Percentiles rank a stretch among this genome's conserved stretches.
These are phyloP conservation scores for Pharnaceum exiguum DNA, from an alignment of 148 eudicot species.

Conservation along the genomic window DNA sequence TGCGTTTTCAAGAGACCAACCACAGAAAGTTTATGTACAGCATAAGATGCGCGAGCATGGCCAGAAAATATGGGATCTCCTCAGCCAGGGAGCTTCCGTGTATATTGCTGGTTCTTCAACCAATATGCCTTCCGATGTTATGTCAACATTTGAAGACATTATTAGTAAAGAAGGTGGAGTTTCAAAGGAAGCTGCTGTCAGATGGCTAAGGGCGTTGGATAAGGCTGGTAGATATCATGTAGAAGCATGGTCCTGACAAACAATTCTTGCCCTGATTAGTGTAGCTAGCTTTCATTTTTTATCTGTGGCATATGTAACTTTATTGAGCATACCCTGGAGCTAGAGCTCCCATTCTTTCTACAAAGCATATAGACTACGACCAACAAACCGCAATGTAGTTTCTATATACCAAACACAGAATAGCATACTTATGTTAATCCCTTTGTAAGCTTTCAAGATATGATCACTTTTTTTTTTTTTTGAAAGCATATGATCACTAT, in stretches of 20 bases:
- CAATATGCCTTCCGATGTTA: conserved; percentile 86
- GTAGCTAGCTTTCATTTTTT: not conserved
- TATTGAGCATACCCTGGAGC: too few relatives aligned
- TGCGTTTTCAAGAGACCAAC: conserved; percentile 84
- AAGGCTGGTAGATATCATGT: conserved; percentile 89
- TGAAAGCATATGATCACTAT: too few relatives aligned
- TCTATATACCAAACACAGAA: too few relatives aligned
- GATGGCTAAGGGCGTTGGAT: conserved; percentile 77
- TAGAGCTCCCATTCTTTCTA: too few relatives aligned
- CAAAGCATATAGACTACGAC: too few relatives aligned
- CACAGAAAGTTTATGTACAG: conserved; percentile 80
- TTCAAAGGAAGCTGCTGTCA: conserved; percentile 53
- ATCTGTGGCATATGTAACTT: not conserved
- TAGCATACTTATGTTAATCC: too few relatives aligned
- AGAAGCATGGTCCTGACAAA: conserved; percentile 84
- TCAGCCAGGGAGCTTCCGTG: conserved; percentile 60
- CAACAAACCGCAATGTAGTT: too few relatives aligned
- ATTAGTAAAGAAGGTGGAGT: conserved; percentile 57
- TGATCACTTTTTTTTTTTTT: too few relatives aligned
- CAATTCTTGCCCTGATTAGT: not conserved
- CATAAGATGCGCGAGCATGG: conserved; percentile 74
- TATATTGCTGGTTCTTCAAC: conserved; percentile 84
- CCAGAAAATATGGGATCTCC: conserved; percentile 50
- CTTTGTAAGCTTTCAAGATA: too few relatives aligned
- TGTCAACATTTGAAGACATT: conserved; percentile 71